Percentiles rank a stretch among this genome's conserved stretches.
phyloP scores from a whole-genome alignment of 495 filamentous ascomycete species.

The Hypoxylon cercidicola region DNA sequence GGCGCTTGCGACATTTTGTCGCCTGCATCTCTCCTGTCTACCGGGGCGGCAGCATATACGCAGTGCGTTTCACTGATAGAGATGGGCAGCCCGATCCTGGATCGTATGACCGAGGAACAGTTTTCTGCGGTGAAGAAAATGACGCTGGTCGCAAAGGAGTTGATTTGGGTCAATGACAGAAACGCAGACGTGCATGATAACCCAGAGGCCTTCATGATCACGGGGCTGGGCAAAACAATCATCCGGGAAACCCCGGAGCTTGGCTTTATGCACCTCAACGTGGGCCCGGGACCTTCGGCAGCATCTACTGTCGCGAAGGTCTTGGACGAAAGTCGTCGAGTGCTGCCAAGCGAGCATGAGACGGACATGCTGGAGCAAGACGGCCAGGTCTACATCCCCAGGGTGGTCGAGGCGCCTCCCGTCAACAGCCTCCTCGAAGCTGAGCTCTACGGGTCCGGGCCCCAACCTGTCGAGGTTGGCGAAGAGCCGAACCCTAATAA shows the following conservation, averaged over 20 bases:
- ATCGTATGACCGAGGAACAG: not conserved
- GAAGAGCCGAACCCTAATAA: too few relatives aligned
- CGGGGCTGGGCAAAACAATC: not conserved
- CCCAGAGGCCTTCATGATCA: conserved; percentile 12
- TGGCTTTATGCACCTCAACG: not conserved
- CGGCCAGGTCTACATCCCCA: not conserved
- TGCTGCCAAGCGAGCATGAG: not conserved
- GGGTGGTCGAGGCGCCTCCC: not conserved
- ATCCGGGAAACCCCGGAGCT: not conserved
- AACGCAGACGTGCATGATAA: not conserved
- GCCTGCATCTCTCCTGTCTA: not conserved
- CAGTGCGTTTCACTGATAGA: not conserved
- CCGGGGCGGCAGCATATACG: not conserved
- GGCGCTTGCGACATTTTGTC: not conserved
- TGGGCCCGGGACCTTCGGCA: not conserved
- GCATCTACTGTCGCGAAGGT: not conserved
- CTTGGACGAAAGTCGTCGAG: not conserved
- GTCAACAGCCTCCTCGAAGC: conserved; percentile 1
- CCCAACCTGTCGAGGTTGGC: not conserved
- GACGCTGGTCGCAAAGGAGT: not conserved
- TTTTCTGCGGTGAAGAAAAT: not conserved
- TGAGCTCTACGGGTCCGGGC: too few relatives aligned
- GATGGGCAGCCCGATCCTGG: not conserved
- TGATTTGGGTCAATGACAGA: not conserved
- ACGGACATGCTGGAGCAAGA: not conserved